Percentiles rank a stretch among this genome's conserved stretches.
These are phyloP conservation scores for Coprinopsis cinerea DNA, from an alignment of 768 basidiomycete species.

Conservation along the genomic window DNA sequence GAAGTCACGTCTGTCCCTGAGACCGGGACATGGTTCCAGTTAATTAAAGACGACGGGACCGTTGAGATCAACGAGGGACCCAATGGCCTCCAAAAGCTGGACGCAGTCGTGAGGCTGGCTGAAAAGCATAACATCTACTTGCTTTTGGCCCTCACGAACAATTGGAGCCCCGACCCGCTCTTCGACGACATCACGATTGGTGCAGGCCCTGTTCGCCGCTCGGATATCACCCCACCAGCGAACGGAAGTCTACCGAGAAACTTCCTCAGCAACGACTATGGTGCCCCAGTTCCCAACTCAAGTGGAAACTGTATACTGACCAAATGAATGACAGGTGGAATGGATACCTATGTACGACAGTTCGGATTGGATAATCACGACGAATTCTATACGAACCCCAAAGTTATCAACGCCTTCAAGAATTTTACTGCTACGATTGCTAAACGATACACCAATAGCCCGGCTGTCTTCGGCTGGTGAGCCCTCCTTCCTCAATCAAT, in stretches of 20 bases:
- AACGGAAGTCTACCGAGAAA: conserved; percentile 37
- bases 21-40: conserved; percentile 61
- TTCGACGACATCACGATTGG: conserved; percentile 21
- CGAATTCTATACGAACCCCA: conserved; percentile 50
- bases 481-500: conserved; percentile 11
- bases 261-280: conserved; percentile 57
- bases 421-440: conserved; percentile 54
- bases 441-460: conserved; percentile 46
- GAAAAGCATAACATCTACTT: conserved; percentile 48
- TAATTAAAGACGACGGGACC: conserved; percentile 45
- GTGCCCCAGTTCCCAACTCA: conserved; percentile 25
- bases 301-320: conserved; percentile 3
- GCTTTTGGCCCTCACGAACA: conserved; percentile 55
- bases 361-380: conserved; percentile 45
- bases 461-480: conserved; percentile 49
- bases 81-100: conserved; percentile 59
- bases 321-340: conserved; percentile 40
- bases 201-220: conserved; percentile 14
- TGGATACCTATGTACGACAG: conserved; percentile 59
- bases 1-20: conserved; percentile 48
- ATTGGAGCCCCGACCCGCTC: conserved; percentile 44
- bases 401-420: conserved; percentile 44
- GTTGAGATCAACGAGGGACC: conserved; percentile 50
- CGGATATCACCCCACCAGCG: conserved; percentile 27
- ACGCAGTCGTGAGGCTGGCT: conserved; percentile 50